Evolutionary conservation across 73 alveolate genomes (phyloP), one percentile per base, ranked within the genome.

Genomic region (Symbiodinium pilosum): DNA sequence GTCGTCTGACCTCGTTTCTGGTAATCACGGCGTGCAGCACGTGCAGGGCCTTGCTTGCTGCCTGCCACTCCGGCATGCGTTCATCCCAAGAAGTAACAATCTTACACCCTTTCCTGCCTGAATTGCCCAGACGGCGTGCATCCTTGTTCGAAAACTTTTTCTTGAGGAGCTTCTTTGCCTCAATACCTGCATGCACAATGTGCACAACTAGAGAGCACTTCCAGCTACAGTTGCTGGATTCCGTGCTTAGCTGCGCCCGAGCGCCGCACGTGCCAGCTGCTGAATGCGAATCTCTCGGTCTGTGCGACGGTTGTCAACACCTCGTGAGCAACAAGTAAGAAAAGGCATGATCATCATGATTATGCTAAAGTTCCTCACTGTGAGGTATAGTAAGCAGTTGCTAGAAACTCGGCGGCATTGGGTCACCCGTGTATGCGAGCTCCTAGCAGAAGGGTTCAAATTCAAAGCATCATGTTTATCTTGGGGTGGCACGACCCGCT

Each of bases 251-350:
- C 42, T 40, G 18, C 34, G 43, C n/a, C 30, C 24, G 4, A n/a
- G 52, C 69, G 38, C 71, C 39, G 96, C 47, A n/a, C 98, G 84
- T 47, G 98, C 98, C 84, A 92, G 43, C 64, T 75, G 98, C 64
- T 92, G 98, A 16, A 92, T 36, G 84, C 84, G 91, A 26, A 92
- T 92, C 87, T 92, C 85, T 20, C 98, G 83, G 40, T 92, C 98
- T 5, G 83, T 92, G 20, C 98, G 98, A 20, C 92, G 59, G 69
- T 92, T 92, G 84, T 92, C 98, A 64, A 92, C 92, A 41, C 96
- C 96, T 91, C 71, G 42, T 36, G 59, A 47, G 14, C n/a, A n/a
- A n/a, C n/a, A n/a, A n/a, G n/a, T n/a, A n/a, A n/a, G n/a, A n/a
- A n/a, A n/a, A n/a, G n/a, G n/a, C n/a, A n/a, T n/a, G n/a, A n/a